phyloP scores from a whole-genome alignment of 441 rosid species.

The Bocquillonia castaneifolia region DNA sequence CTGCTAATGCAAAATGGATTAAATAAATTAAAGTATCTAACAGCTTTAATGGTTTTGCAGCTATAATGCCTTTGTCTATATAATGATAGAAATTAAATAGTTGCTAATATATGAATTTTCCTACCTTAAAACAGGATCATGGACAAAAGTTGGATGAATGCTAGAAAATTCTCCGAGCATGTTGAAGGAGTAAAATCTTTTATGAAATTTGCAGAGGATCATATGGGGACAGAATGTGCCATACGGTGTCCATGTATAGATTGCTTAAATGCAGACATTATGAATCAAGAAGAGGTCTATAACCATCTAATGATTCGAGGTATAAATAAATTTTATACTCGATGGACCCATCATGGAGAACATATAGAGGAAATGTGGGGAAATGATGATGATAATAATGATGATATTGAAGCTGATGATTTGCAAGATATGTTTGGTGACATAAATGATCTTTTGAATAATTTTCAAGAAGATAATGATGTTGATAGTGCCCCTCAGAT shows the following conservation, averaged over 20 bases:
- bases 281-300: neutral
- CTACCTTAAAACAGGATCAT: neutral
- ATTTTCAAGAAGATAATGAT: neutral
- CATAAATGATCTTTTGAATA: too few species aligned
- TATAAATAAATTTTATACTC: neutral
- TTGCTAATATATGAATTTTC: too few species aligned
- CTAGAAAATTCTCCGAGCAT: neutral
- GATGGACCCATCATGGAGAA: neutral
- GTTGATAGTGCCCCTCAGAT: neutral
- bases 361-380: neutral
- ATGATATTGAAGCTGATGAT: neutral
- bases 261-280: neutral
- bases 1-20: too few species aligned
- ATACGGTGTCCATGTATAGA: neutral
- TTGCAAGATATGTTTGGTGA: neutral
- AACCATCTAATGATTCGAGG: neutral
- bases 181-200: neutral
- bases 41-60: too few species aligned
- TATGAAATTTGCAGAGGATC: neutral
- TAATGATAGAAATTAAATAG: too few species aligned
- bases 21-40: too few species aligned
- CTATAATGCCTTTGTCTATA: too few species aligned
- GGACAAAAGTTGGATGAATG: neutral
- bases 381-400: too few species aligned
- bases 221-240: neutral